These are phyloP conservation scores for Zea luxurians DNA, from an alignment of 176 grass and related monocot genomes.

Conservation along the genomic window DNA sequence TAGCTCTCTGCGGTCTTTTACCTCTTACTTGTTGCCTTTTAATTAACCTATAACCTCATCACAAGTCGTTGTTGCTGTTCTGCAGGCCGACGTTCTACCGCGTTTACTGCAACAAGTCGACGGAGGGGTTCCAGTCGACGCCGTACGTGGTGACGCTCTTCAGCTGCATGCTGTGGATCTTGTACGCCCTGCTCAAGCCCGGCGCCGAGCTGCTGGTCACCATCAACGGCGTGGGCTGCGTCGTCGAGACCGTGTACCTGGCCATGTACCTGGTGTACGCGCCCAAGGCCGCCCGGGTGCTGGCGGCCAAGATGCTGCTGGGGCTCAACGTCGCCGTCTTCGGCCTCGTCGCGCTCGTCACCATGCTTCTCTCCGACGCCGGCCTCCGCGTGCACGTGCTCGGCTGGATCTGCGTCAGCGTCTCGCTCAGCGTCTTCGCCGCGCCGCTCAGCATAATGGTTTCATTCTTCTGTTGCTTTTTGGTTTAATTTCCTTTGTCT, in stretches of 20 bases:
- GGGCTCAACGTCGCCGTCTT: slow-evolving; percentile 73
- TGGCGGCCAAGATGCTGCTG: slow-evolving; percentile 60
- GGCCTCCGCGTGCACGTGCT: slow-evolving; percentile 52
- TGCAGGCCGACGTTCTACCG: slow-evolving; percentile 74
- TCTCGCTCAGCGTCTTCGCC: slow-evolving; percentile 77
- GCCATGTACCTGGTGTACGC: slow-evolving; percentile 72
- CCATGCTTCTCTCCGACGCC: slow-evolving; percentile 47
- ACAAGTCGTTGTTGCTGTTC: too few relatives aligned
- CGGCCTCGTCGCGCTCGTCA: slow-evolving; percentile 59
- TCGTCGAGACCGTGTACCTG: slow-evolving; percentile 62
- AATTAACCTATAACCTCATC: too few relatives aligned
- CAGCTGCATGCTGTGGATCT: slow-evolving; percentile 89
- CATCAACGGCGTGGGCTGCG: slow-evolving; percentile 76
- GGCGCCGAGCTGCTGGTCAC: slow-evolving; percentile 63
- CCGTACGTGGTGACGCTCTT: slow-evolving; percentile 88
- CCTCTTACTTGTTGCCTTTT: too few relatives aligned
- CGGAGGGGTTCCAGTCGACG: slow-evolving; percentile 77
- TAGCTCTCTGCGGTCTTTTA: neutral
- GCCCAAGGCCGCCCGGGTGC: slow-evolving; percentile 47
- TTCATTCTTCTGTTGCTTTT: too few relatives aligned
- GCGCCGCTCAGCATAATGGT: slow-evolving; percentile 82
- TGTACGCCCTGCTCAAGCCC: slow-evolving; percentile 74
- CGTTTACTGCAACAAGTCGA: slow-evolving; percentile 83
- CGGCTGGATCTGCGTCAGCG: slow-evolving; percentile 77
- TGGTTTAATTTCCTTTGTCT: too few relatives aligned